phyloP scores from a whole-genome alignment of 2,329 filamentous ascomycete species.

The Neofusicoccum laricinum region DNA sequence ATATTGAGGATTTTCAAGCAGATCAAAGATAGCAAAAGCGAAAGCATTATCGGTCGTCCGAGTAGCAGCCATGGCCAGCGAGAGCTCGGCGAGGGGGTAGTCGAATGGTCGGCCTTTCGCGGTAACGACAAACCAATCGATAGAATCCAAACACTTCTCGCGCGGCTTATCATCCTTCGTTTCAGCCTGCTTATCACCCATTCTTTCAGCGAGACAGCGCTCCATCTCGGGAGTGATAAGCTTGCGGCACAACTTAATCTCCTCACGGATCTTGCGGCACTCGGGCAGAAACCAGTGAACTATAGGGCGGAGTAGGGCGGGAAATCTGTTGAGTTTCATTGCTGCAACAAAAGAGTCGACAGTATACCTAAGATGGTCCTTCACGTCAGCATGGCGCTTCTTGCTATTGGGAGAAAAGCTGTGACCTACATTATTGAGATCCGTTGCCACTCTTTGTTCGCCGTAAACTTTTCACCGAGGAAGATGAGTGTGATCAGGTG shows the following conservation, averaged over 20 bases:
- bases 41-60: slow-evolving; percentile 3
- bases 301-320: slow-evolving; percentile 30
- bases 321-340: slow-evolving; percentile 33
- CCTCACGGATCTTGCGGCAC: neutral
- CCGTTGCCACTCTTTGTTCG: slow-evolving; percentile 38
- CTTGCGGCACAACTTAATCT: neutral
- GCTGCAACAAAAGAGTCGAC: slow-evolving; percentile 34
- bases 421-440: slow-evolving; percentile 26
- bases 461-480: neutral
- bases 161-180: neutral
- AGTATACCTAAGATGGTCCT: slow-evolving; percentile 22
- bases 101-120: neutral
- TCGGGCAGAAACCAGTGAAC: neutral
- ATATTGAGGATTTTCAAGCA: slow-evolving; percentile 20
- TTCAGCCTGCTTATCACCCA: too few species aligned
- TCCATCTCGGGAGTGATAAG: neutral
- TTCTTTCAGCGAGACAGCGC: neutral
- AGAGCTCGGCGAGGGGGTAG: neutral
- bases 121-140: neutral
- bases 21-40: slow-evolving; percentile 7
- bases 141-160: neutral
- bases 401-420: too few species aligned
- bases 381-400: too few species aligned
- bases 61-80: slow-evolving; percentile 19
- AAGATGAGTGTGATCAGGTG: neutral